Evolutionary conservation across 2,329 filamentous ascomycete genomes (phyloP).

Genomic region (Teratosphaeriaceae sp.): DNA sequence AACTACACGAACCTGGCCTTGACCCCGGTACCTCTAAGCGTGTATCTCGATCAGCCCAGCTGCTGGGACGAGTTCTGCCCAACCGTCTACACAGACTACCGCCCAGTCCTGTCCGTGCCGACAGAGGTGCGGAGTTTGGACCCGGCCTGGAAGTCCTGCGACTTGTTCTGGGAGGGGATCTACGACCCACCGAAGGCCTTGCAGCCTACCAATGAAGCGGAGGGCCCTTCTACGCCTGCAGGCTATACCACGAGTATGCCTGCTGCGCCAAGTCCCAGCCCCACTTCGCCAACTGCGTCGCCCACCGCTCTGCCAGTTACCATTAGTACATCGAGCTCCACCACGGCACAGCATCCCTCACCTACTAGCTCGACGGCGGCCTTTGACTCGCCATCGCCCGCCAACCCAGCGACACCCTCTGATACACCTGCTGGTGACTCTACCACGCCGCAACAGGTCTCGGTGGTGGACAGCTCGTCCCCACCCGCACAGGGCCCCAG

Average conservation of each 20-base stretch:
- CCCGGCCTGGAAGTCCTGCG: neutral
- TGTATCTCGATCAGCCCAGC: slow-evolving; percentile 2
- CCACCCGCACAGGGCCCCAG: too few relatives aligned
- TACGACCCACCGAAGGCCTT: slow-evolving; percentile 1
- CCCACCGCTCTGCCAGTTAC: neutral
- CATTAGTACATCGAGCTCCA: neutral
- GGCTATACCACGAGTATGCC: neutral
- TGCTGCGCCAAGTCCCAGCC: neutral
- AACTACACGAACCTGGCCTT: slow-evolving; percentile 4
- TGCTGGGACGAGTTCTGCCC: slow-evolving; percentile 2
- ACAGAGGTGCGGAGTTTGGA: neutral
- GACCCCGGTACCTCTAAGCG: slow-evolving; percentile 1
- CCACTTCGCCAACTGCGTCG: neutral
- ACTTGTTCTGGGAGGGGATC: neutral
- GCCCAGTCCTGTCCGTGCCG: neutral
- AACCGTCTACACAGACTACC: neutral
- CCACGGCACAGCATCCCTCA: too few relatives aligned
- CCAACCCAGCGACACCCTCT: neutral
- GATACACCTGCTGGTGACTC: neutral
- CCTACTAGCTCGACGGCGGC: neutral
- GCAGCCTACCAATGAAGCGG: neutral
- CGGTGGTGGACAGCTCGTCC: too few relatives aligned
- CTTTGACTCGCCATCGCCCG: neutral
- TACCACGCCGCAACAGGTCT: neutral
- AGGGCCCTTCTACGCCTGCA: neutral